Base-by-base conservation (phyloP, 768 basidiomycete genomes). In the Pleurotus eryngii region DNA sequence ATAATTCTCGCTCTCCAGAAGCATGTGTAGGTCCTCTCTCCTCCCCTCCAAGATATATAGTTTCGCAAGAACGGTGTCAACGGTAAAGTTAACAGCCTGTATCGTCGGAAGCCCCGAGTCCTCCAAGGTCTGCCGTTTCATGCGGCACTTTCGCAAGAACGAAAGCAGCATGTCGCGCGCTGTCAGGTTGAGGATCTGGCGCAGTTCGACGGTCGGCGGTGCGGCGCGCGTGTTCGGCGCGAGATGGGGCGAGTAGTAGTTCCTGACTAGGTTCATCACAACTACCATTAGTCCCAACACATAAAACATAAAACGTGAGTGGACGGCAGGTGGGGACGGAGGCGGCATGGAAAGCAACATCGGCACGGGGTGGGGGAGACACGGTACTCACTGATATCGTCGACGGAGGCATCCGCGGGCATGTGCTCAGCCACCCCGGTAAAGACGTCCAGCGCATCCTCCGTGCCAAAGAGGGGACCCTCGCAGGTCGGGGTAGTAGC, bases 241-340 rank as follows among this genome's bases (percentile, higher is more conserved):
- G 63, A 96, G 81, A 73, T 95, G 88, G 14, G 94, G 93, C 45
- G 90, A 90, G 70, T 95, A 90, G 70, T 95, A 95, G 67, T 95
- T 94, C 78, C 83, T 81, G 79, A 92, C 90, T 90, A 95, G 76
- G 81, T 93, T 92, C 65, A 78, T 81, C 72, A 81, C 81, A 82
- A 95, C 94, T 95, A 76, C 67, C 76, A 89, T 83, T 69, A 90
- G 87, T 85, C 81, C 82, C 78, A 81, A 78, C 69, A 60, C 63
- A 35, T 35, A 35, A 35, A 35, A 76, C 72, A 74, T 74, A 70
- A 76, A 75, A 64, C 64, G 60, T 69, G 62, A 66, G 57, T 56
- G 67, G 67, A 59, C 73, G 65, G 49, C 35, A 38, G 61, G 49
- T 51, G 57, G 56, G 61, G 63, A 59, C 66, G 57, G 68, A 38